These are phyloP conservation scores for Skeletonema menzelii DNA, from an alignment of 108 stramenopile species.

Conservation along the genomic window DNA sequence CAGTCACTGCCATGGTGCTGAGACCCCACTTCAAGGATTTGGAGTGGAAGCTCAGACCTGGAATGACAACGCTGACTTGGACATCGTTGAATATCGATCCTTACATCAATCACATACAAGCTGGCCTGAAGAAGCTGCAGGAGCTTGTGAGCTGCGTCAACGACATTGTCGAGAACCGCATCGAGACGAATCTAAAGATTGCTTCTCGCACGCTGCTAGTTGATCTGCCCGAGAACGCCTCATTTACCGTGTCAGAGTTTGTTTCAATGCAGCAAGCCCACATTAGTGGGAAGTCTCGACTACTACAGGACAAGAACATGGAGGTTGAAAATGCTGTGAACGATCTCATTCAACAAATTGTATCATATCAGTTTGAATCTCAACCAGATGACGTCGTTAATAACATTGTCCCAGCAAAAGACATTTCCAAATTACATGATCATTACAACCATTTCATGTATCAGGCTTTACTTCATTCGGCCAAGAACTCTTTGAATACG, in stretches of 20 bases:
- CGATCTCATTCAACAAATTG: constrained; percentile 77
- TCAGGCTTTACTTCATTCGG: constrained; percentile 84
- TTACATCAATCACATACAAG: constrained; percentile 76
- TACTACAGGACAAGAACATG: constrained; percentile 89
- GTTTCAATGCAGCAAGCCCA: constrained; percentile 83
- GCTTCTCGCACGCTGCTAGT: constrained; percentile 85
- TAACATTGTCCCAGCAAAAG: constrained; percentile 64
- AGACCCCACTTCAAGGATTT: constrained; percentile 89
- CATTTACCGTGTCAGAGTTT: constrained; percentile 91
- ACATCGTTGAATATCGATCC: constrained; percentile 94
- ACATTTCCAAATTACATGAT: constrained; percentile 74
- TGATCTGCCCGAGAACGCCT: constrained; percentile 80
- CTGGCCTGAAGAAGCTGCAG: constrained; percentile 78
- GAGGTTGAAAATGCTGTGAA: constrained; percentile 89
- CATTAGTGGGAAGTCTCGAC: constrained; percentile 58
- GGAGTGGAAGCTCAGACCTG: constrained; percentile 92
- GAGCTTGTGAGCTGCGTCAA: constrained; percentile 87
- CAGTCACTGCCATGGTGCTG: constrained; percentile 81
- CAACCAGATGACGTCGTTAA: constrained; percentile 52
- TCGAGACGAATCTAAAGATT: constrained; percentile 90
- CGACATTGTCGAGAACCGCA: constrained; percentile 91
- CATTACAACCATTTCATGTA: constrained; percentile 96
- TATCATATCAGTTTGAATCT: constrained; percentile 71
- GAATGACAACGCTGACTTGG: constrained; percentile 94
- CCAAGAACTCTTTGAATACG: constrained; percentile 88